phyloP scores from a whole-genome alignment of 148 eudicot species.

The Vaccinium macrocarpon region DNA sequence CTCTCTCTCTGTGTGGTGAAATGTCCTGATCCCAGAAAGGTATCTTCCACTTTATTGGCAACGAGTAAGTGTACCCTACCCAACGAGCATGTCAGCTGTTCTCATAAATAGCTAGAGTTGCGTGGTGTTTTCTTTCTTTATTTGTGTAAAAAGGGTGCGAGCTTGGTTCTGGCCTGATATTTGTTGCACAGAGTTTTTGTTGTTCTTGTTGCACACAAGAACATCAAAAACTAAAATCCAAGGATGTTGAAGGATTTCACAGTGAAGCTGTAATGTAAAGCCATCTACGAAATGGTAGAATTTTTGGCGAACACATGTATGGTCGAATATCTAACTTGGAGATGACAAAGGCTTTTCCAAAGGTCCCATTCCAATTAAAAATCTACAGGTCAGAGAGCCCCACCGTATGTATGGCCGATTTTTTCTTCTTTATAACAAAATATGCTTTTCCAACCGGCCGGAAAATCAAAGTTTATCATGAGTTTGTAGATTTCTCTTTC shows the following conservation, averaged over 20 bases:
- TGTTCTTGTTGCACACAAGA: constrained; percentile 1
- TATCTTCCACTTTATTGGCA: constrained; percentile 89
- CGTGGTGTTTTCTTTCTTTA: not conserved
- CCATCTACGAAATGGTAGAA: not conserved
- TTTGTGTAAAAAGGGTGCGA: not conserved
- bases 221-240: not conserved
- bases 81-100: not conserved
- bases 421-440: not conserved
- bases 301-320: not conserved
- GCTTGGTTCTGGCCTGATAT: not conserved
- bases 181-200: not conserved
- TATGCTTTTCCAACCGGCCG: not conserved
- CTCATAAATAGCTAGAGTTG: not conserved
- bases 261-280: not conserved
- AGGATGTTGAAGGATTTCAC: constrained; percentile 4
- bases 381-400: not conserved
- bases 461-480: not conserved
- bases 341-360: not conserved
- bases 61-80: constrained; percentile 37
- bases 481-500: not conserved
- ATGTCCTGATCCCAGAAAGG: no score
- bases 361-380: not conserved
- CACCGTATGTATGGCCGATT: not conserved
- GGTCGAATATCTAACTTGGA: not conserved
- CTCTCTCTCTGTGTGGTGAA: no score